Evolutionary conservation across 306 rosid species (phyloP).

Genomic region (Clitoria ternatea): DNA sequence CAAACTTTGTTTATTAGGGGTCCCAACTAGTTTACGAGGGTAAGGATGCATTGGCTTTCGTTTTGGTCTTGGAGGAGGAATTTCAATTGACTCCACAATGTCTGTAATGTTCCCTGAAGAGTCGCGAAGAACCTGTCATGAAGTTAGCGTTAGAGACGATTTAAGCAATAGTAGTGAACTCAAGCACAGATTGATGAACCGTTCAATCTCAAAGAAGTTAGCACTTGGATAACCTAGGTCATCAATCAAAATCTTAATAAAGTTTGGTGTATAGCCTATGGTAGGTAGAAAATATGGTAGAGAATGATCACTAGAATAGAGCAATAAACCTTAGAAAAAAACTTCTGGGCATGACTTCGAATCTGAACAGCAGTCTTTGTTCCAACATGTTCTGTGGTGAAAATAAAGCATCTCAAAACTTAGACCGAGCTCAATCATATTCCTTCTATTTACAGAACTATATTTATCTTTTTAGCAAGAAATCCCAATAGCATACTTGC

Average conservation of each 20-base stretch:
- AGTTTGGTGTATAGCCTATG: slow-evolving; percentile 8
- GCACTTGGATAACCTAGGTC: slow-evolving; percentile 21
- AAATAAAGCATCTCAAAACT: no score
- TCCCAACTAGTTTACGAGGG: slow-evolving; percentile 59
- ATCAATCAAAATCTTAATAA: slow-evolving; percentile 25
- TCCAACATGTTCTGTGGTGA: no score
- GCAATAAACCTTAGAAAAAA: no score
- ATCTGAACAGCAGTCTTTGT: no score
- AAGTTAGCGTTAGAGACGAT: slow-evolving; percentile 6
- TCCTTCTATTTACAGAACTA: not conserved
- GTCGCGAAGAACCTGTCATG: slow-evolving; percentile 51
- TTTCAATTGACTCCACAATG: slow-evolving; percentile 48
- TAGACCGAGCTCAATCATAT: slow-evolving; percentile 6
- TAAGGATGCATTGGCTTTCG: slow-evolving; percentile 84
- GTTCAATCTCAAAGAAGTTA: slow-evolving; percentile 10
- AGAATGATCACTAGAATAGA: slow-evolving; percentile 37
- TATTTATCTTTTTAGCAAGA: not conserved
- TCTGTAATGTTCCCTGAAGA: slow-evolving; percentile 29
- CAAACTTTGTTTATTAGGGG: slow-evolving; percentile 12
- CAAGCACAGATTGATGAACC: slow-evolving; percentile 19
- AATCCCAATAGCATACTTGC: not conserved
- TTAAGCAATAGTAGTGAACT: slow-evolving; percentile 19
- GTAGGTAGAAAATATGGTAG: slow-evolving; percentile 19
- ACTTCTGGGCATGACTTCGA: no score
- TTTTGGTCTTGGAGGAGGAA: slow-evolving; percentile 90